A percentile compares a stretch with the other conserved stretches of the same genome.
Evolutionary conservation across 2,329 filamentous ascomycete species (phyloP).

Genomic region (Hymenoscyphus albidus): DNA sequence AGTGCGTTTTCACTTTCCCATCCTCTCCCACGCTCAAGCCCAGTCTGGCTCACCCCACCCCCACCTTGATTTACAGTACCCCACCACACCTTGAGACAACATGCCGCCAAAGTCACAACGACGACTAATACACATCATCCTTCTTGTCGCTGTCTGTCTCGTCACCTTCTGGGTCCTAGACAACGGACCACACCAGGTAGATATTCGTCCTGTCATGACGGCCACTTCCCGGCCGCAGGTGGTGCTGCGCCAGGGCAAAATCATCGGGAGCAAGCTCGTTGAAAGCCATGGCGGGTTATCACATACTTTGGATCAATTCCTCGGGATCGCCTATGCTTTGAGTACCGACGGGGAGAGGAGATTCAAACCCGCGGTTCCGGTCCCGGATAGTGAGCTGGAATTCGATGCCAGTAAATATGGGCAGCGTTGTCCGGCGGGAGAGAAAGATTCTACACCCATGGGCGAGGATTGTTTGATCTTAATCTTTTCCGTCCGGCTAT

Average conservation of each 20-base stretch:
- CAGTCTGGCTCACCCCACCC: too few species aligned
- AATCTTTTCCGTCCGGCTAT: conserved; percentile 44
- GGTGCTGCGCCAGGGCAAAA: conserved; percentile 28
- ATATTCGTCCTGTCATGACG: not conserved
- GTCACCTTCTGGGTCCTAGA: conserved; percentile 2
- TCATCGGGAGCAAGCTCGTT: conserved; percentile 23
- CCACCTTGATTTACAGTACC: not conserved
- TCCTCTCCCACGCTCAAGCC: too few species aligned
- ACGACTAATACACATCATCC: not conserved
- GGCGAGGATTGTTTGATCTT: conserved; percentile 50
- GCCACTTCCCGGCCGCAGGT: conserved; percentile 18
- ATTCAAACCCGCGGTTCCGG: conserved; percentile 38
- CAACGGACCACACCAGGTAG: not conserved
- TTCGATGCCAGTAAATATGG: conserved; percentile 40
- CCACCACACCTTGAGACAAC: not conserved
- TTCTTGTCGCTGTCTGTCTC: conserved; percentile 4
- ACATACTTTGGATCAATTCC: conserved; percentile 39
- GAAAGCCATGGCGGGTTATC: conserved; percentile 17
- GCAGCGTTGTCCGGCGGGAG: conserved; percentile 27
- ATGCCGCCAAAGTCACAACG: not conserved
- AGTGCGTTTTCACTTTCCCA: too few species aligned
- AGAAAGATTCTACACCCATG: conserved; percentile 9
- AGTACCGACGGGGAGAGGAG: conserved; percentile 45
- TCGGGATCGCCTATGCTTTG: conserved; percentile 47
- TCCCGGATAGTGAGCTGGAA: conserved; percentile 19